Evolutionary conservation across 1,284 basidiomycete genomes (phyloP).

Genomic region (Veloporphyrellus conicus): DNA sequence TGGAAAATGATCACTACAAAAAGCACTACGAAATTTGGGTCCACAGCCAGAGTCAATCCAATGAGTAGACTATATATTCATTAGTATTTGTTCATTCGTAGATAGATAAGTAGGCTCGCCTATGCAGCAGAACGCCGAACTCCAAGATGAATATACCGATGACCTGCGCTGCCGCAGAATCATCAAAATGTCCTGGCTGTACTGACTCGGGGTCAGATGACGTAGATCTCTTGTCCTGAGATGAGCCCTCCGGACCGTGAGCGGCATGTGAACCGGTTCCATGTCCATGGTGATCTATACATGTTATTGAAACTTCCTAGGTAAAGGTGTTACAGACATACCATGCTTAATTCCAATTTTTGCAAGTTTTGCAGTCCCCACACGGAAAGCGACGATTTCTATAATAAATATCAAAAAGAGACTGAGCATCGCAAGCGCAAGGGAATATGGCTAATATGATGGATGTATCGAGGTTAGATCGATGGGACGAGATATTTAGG

Average conservation of each 20-base stretch:
- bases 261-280: conserved; percentile 60
- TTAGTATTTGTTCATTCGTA: background rate
- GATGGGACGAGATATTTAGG: conserved; percentile 13
- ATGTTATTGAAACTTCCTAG: background rate
- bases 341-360: conserved; percentile 54
- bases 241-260: conserved; percentile 57
- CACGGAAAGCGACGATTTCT: conserved; percentile 81
- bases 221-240: conserved; percentile 15
- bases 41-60: conserved; percentile 89
- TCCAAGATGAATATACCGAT: conserved; percentile 84
- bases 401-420: conserved; percentile 82
- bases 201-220: conserved; percentile 23
- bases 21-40: conserved; percentile 74
- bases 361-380: conserved; percentile 63
- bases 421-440: conserved; percentile 75
- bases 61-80: conserved; percentile 64
- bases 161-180: conserved; percentile 66
- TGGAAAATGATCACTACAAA: conserved; percentile 92
- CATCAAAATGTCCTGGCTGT: conserved; percentile 26
- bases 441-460: conserved; percentile 62
- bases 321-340: conserved; percentile 22
- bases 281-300: conserved; percentile 64
- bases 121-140: conserved; percentile 90
- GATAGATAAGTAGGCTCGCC: conserved; percentile 32
- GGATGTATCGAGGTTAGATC: conserved; percentile 4